These are phyloP conservation scores for Malania oleifera DNA, from an alignment of 164 flowering plant species.

Conservation along the genomic window DNA sequence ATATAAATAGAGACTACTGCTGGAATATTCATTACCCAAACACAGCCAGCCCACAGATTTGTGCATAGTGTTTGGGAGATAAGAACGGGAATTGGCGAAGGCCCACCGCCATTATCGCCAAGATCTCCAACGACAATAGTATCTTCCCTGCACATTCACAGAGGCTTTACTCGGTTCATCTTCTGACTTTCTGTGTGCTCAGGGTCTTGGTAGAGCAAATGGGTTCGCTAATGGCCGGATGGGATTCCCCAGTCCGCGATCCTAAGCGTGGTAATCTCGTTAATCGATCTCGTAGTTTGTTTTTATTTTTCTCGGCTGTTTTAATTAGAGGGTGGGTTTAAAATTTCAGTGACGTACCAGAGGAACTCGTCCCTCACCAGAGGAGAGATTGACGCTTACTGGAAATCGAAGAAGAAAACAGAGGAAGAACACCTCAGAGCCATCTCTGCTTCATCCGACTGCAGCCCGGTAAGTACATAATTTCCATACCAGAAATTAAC, in stretches of 20 bases:
- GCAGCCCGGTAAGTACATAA: slow-evolving; percentile 11
- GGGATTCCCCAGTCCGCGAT: slow-evolving; percentile 58
- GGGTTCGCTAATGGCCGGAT: slow-evolving; percentile 88
- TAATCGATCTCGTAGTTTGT: background rate
- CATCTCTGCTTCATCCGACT: slow-evolving; percentile 20
- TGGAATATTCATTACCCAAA: too few relatives aligned
- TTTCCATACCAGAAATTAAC: too few relatives aligned
- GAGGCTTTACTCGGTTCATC: too few relatives aligned
- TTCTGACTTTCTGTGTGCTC: too few relatives aligned
- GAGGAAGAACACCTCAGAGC: slow-evolving; percentile 59
- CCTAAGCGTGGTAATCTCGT: slow-evolving; percentile 43
- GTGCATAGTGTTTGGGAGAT: too few relatives aligned
- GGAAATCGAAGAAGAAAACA: slow-evolving; percentile 55
- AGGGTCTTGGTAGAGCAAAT: slow-evolving; percentile 19
- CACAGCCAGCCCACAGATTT: too few relatives aligned
- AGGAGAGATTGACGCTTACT: slow-evolving; percentile 67
- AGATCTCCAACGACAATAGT: too few relatives aligned
- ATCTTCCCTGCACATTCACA: too few relatives aligned
- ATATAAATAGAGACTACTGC: too few relatives aligned
- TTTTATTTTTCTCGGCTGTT: background rate
- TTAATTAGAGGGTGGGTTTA: background rate
- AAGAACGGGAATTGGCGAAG: too few relatives aligned
- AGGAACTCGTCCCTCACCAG: slow-evolving; percentile 71
- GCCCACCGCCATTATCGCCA: too few relatives aligned
- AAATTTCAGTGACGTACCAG: slow-evolving; percentile 34